A percentile compares a stretch with the other conserved stretches of the same genome.
These are phyloP conservation scores for Flaveria linearis DNA, from an alignment of 129 eudicot genomes.

Conservation along the genomic window DNA sequence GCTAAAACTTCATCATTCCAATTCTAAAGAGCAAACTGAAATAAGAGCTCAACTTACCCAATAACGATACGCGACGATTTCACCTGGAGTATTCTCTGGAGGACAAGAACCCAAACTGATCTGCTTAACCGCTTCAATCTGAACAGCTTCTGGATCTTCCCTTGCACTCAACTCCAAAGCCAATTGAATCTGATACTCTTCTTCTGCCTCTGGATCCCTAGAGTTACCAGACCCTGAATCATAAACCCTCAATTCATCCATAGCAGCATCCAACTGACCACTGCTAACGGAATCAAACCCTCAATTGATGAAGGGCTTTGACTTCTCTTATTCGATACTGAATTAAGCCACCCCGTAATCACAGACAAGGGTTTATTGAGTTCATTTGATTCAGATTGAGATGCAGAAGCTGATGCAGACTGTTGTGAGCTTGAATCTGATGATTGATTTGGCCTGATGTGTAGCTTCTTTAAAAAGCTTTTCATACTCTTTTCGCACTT, in stretches of 20 bases:
- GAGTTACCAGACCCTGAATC: slow-evolving; percentile 20
- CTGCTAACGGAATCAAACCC: slow-evolving; percentile 62
- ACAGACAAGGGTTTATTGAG: slow-evolving; percentile 59
- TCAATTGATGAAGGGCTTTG: slow-evolving; percentile 66
- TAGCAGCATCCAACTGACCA: slow-evolving; percentile 63
- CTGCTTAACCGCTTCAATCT: slow-evolving; percentile 97
- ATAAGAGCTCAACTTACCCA: slow-evolving; percentile 63
- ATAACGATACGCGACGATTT: slow-evolving; percentile 71
- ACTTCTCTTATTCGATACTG: slow-evolving; percentile 63
- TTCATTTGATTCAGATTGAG: slow-evolving; percentile 32
- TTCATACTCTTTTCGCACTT: slow-evolving; percentile 50
- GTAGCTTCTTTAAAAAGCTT: slow-evolving; percentile 79
- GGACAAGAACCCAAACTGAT: slow-evolving; percentile 77
- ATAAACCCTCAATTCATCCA: slow-evolving; percentile 49
- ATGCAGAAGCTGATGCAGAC: too few relatives aligned
- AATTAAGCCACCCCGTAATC: slow-evolving; percentile 82
- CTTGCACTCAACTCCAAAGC: slow-evolving; percentile 94
- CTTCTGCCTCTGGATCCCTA: slow-evolving; percentile 73
- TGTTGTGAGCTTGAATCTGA: slow-evolving; percentile 38
- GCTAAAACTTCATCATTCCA: background rate
- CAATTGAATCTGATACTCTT: slow-evolving; percentile 86
- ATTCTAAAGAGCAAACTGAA: background rate
- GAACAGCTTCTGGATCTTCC: slow-evolving; percentile 97
- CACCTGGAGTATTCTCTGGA: slow-evolving; percentile 62
- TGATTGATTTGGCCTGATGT: slow-evolving; percentile 58